Base-by-base conservation (phyloP, 495 filamentous ascomycete species). In the Lophiostoma macrostomum region DNA sequence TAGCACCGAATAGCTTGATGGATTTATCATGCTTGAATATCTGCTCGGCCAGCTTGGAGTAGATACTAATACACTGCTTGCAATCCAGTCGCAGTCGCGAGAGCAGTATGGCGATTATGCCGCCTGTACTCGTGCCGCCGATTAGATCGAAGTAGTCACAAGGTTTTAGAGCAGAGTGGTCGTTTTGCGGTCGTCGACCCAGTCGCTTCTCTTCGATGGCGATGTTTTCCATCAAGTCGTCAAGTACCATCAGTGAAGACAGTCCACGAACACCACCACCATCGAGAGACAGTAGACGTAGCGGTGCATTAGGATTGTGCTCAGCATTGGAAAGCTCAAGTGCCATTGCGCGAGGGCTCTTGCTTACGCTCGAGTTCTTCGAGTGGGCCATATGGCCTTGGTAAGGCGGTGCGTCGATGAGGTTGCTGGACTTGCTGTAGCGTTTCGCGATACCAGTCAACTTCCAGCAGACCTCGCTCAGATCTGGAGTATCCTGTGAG, bases 21-120 rank as follows among this genome's bases (percentile, higher is more conserved):
- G 57, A 58, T 10, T 63, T 57, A 49, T 70, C 67, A 29, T 68
- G 60, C 37, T 69, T 62, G 55, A 66, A 64, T 50, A 66, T 64
- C 27, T 66, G 13, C 25, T 63, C 49, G 14, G 60, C 60, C 2
- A 66, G 50, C 18, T 64, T 53, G 8, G 56, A 47, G 49, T 64
- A 64, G 22, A 64, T 64, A 19, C 19, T 31, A 18, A 64, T 64
- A 28, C 57, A 61, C 39, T 64, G 38, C 29, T 60, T 58, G 53
- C 46, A 53, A 35, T 64, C 58, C 14, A 64, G 53, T 39, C 53
- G 44, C 3, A 66, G 37, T 4, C 63, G 54, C 30, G 61, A 63
- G 23, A 66, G 63, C 5, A 66, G 34, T 10, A 66, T 57, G 4
- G 63, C 63, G 24, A 66, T 66, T 40, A 66, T 61, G 8, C 63